Conservation (phyloP, 768 basidiomycete genomes). For the Tricholoma matsutake region DNA sequence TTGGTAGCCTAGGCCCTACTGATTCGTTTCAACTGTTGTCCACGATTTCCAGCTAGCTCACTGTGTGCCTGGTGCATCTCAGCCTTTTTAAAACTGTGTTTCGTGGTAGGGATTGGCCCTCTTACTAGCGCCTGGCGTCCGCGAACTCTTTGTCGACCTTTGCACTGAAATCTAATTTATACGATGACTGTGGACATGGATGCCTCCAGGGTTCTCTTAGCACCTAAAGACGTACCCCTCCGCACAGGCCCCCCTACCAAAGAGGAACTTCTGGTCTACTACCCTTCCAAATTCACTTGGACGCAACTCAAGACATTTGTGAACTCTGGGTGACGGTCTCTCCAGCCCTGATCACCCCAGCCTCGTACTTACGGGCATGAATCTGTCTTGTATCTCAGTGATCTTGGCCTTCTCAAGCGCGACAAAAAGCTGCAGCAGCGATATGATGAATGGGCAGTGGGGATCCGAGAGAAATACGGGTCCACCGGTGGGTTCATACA, state of each 20-base stretch:
- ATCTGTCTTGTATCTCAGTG: conserved; percentile 36
- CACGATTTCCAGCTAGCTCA: neutral
- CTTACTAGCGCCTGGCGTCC: too few species aligned
- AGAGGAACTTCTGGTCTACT: conserved; percentile 63
- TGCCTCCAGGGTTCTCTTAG: conserved; percentile 7
- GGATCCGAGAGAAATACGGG: conserved; percentile 58
- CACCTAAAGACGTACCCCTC: conserved; percentile 33
- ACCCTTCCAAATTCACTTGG: conserved; percentile 79
- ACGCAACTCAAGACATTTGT: conserved; percentile 71
- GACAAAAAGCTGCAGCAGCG: conserved; percentile 65
- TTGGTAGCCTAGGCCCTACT: neutral
- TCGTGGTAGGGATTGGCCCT: neutral
- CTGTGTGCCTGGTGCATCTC: neutral
- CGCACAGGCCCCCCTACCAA: conserved; percentile 63
- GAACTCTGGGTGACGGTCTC: conserved; percentile 61
- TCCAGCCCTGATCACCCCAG: neutral
- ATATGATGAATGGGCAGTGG: conserved; percentile 58
- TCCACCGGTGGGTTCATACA: conserved; percentile 50
- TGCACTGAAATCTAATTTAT: neutral
- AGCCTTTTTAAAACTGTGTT: neutral
- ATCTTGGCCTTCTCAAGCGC: conserved; percentile 77
- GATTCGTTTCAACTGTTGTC: neutral
- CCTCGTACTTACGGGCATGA: neutral
- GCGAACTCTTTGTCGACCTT: neutral
- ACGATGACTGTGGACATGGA: conserved; percentile 6